Conservation (phyloP, 108 stramenopile genomes). For the Cyclotella baltica region DNA sequence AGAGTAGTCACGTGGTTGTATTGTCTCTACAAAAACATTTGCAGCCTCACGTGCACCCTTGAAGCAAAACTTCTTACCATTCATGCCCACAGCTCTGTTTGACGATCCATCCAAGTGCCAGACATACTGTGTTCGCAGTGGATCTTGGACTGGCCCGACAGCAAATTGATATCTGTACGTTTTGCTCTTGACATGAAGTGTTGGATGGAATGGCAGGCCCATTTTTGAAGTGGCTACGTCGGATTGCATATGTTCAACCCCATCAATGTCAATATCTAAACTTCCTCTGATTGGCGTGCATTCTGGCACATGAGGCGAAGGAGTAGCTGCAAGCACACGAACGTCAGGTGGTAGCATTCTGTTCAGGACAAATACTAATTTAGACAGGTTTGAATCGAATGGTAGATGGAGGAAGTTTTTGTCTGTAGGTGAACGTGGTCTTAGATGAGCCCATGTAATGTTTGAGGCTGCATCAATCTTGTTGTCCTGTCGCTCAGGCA, state of each 20-base stretch:
- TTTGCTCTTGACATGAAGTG: slow-evolving; percentile 65
- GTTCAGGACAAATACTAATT: slow-evolving; percentile 75
- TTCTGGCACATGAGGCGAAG: slow-evolving; percentile 35
- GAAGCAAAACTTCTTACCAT: slow-evolving; percentile 45
- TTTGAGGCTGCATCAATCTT: neutral
- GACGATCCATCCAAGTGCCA: slow-evolving; percentile 72
- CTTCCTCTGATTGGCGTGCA: slow-evolving; percentile 10
- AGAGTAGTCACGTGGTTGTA: slow-evolving; percentile 58
- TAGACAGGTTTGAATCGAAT: slow-evolving; percentile 61
- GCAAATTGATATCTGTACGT: slow-evolving; percentile 77
- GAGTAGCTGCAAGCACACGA: slow-evolving; percentile 63
- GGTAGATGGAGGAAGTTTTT: slow-evolving; percentile 67
- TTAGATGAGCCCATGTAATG: slow-evolving; percentile 8
- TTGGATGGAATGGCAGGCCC: slow-evolving; percentile 69
- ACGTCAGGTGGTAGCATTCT: slow-evolving; percentile 83
- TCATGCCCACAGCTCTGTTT: slow-evolving; percentile 52
- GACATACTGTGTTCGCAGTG: slow-evolving; percentile 50
- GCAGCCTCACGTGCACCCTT: slow-evolving; percentile 41
- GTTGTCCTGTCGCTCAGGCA: slow-evolving; percentile 11
- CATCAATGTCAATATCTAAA: neutral
- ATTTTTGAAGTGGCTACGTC: neutral
- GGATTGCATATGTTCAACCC: neutral
- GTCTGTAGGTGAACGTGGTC: slow-evolving; percentile 65
- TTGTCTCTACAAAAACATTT: slow-evolving; percentile 31
- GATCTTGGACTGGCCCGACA: slow-evolving; percentile 70